Evolutionary conservation across 2,329 filamentous ascomycete genomes (phyloP), one percentile per base, ranked within the genome.

Genomic region (Malbranchea zuffiana): DNA sequence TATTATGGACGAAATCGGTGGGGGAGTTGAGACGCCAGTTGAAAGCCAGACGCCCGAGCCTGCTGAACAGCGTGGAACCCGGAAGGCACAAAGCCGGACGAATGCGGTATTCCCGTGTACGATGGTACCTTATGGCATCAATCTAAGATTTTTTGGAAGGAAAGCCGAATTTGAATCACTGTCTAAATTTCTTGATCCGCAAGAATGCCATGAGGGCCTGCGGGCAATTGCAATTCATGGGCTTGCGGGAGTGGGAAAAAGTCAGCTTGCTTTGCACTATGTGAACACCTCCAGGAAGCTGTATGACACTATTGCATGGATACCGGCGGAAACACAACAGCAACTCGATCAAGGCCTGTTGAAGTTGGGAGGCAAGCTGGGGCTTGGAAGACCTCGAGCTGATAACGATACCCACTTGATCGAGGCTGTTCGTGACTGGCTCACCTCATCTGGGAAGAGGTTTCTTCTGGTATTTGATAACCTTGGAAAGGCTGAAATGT

Each of bases 201-300:
- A 32, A 26, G 16, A 3, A 13, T 15, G n/a, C 10, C 3, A 8
- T 13, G 21, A 41, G 12, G 4, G 10, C 12, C 11, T 24, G 17
- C 42, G 10, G 20, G 29, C 33, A n/a, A 29, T 37, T 13, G 39
- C 21, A 18, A 33, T 48, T 8, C 32, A 40, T 11, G 46, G 46
- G 12, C 28, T 47, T 15, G 46, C 44, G 16, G 46, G 46, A 23
- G 33, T 47, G 13, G 46, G 46, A 17, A 47, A 48, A 35, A 44
- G 42, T 19, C 44, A 48, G 35, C 35, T 48, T 26, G 43, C 44
- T 10, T 25, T 48, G 12, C 25, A 44, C 19, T 41, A 45, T 34
- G 42, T 41, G 4, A 43, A 47, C 17, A 32, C 35, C 7, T 32
- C 39, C 6, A 5, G 26, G 24, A 23, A 33, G 4, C 17, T 41